A percentile compares a stretch with the other conserved stretches of the same genome.
These are phyloP conservation scores for Termitomyces sp. DNA, from an alignment of 768 basidiomycete genomes.

Conservation along the genomic window DNA sequence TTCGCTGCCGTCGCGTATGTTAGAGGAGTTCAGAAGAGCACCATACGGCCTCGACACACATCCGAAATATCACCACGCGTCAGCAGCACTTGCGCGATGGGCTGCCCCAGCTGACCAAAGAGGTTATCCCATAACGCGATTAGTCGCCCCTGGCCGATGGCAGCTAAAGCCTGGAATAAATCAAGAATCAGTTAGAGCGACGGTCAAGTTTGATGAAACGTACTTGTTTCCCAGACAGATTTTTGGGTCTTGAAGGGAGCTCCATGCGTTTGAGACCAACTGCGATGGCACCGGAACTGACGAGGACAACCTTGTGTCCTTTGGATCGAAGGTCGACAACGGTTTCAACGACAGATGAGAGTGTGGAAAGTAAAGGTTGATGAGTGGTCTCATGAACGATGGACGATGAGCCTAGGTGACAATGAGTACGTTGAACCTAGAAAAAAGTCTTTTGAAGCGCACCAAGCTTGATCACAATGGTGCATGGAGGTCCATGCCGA, in stretches of 20 bases:
- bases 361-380: slow-evolving; percentile 84
- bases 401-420: slow-evolving; percentile 77
- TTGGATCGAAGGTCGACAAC: slow-evolving; percentile 70
- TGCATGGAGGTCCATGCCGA: slow-evolving; percentile 39
- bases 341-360: slow-evolving; percentile 91
- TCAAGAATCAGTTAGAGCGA: background rate
- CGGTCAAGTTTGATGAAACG: slow-evolving; percentile 16
- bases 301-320: slow-evolving; percentile 93
- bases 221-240: slow-evolving; percentile 88
- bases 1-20: slow-evolving; percentile 54
- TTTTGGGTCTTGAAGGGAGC: slow-evolving; percentile 74
- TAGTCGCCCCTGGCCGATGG: slow-evolving; percentile 93
- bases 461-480: slow-evolving; percentile 89
- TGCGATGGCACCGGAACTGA: slow-evolving; percentile 96
- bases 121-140: slow-evolving; percentile 98
- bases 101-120: slow-evolving; percentile 90
- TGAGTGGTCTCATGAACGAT: slow-evolving; percentile 95
- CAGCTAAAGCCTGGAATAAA: slow-evolving; percentile 76
- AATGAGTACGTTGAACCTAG: background rate
- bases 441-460: slow-evolving; percentile 7
- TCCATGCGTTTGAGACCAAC: slow-evolving; percentile 94
- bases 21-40: slow-evolving; percentile 14
- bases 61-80: slow-evolving; percentile 97
- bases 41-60: slow-evolving; percentile 42
- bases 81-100: slow-evolving; percentile 91